Evolutionary conservation across 2,329 filamentous ascomycete genomes (phyloP), one percentile per base, ranked within the genome.

Genomic region (Peltaster fructicola): DNA sequence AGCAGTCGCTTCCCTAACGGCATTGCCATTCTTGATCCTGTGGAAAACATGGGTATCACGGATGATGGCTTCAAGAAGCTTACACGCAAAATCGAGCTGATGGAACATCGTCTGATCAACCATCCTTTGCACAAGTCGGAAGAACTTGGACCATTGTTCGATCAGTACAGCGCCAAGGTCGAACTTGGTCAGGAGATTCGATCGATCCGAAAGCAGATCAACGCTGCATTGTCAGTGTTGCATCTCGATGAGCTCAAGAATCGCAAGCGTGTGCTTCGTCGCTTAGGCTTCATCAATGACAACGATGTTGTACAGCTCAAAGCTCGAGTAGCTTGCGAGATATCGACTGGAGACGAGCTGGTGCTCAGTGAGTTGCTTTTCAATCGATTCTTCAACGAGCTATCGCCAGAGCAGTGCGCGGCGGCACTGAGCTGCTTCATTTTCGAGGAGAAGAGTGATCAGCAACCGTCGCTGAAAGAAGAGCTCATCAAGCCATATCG

Each of bases 171-270:
- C 10, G 61, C 61, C 33, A 98, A 98, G 61, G 66, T 88, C 13
- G 66, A 69, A 24, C 51, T 90, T 8, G 60, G 59, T 9, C 72
- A 76, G 7, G 71, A 81, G 54, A 85, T 93, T 54, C 93, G 90
- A 57, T 68, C 68, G 11, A 72, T 76, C 41, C 91, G 90, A 59
- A 90, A 82, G 56, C 67, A 79, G 30, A 93, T 98, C 33, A 61
- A 68, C 12, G 74, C 77, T 36, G 84, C 82, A 0, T 69, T 90
- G 47, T 82, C 77, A 31, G 77, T 95, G 30, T 74, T 88, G 30
- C 85, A 98, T 51, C 65, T 95, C 34, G 88, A 98, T 41, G 88
- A 98, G 53, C 66, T 98, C 32, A 95, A 95, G 59, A 82, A 79
- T 35, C 75, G 88, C 33, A 98, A 93, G 59, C 76, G 88, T 38